phyloP scores from a whole-genome alignment of 768 basidiomycete species.

The Cystobasidiopsis lactophilus region DNA sequence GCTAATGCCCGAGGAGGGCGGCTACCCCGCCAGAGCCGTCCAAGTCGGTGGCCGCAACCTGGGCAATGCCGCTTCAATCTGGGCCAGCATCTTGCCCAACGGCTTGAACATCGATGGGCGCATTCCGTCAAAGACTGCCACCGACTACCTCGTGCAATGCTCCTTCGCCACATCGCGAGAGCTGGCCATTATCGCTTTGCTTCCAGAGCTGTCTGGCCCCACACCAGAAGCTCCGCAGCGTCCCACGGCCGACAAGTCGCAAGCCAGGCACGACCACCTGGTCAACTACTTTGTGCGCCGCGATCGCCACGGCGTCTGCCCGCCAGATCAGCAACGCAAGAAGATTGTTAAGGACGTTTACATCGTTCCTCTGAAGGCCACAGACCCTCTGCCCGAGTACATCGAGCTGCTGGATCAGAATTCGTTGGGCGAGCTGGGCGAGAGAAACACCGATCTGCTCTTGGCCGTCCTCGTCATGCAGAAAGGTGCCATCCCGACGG shows the following conservation, averaged over 20 bases:
- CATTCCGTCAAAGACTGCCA: constrained; percentile 51
- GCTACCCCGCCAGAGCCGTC: constrained; percentile 39
- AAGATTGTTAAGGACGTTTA: constrained; percentile 69
- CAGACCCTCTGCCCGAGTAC: constrained; percentile 54
- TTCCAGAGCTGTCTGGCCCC: constrained; percentile 36
- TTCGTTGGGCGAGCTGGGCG: constrained; percentile 35
- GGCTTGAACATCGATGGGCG: constrained; percentile 60
- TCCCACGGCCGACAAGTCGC: constrained; percentile 5
- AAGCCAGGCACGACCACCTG: constrained; percentile 12
- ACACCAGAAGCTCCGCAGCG: constrained; percentile 7
- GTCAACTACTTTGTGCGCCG: constrained; percentile 10
- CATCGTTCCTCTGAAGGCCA: constrained; percentile 49
- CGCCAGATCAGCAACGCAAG: constrained; percentile 19
- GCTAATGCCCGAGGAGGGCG: constrained; percentile 32
- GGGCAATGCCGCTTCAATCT: constrained; percentile 37
- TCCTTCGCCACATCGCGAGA: constrained; percentile 57
- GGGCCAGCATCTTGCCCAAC: constrained; percentile 55
- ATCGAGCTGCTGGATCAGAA: constrained; percentile 62
- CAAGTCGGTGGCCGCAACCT: constrained; percentile 58
- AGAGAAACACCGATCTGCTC: constrained; percentile 42
- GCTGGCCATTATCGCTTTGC: constrained; percentile 52
- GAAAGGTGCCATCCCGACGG: constrained; percentile 29
- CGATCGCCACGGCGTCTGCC: constrained; percentile 17
- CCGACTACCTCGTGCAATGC: constrained; percentile 56
- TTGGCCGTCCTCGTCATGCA: constrained; percentile 67